A percentile compares a stretch with the other conserved stretches of the same genome.
phyloP scores from a whole-genome alignment of 495 filamentous ascomycete species.

The Talaromyces liani region DNA sequence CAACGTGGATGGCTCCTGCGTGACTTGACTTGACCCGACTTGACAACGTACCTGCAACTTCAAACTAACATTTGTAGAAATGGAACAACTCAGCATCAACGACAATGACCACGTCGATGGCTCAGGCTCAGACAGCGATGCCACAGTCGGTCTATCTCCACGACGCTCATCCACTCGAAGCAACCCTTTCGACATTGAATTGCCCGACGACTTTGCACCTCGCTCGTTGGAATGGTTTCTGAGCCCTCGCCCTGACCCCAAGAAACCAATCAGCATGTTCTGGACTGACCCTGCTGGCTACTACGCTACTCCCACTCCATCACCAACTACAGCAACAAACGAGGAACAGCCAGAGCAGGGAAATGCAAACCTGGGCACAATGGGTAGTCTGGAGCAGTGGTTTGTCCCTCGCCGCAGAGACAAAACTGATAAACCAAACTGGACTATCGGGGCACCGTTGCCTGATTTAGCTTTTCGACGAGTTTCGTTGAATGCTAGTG shows the following conservation, averaged over 20 bases:
- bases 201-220: not conserved
- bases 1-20: not conserved
- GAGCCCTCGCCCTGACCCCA: not conserved
- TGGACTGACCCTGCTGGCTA: not conserved
- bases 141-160: not conserved
- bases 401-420: not conserved
- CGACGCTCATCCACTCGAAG: not conserved
- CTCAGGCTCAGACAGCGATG: not conserved
- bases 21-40: not conserved
- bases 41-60: not conserved
- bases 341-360: not conserved
- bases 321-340: not conserved
- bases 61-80: not conserved
- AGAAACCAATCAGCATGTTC: not conserved
- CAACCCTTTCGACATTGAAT: conserved; percentile 1
- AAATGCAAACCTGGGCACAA: not conserved
- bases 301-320: not conserved
- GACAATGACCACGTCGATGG: not conserved
- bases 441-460: conserved; percentile 1
- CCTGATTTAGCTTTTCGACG: not conserved
- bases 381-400: not conserved
- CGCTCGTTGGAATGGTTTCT: not conserved
- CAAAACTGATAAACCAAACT: not conserved
- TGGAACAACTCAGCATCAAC: not conserved
- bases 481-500: not conserved